Evolutionary conservation across 2,329 filamentous ascomycete species (phyloP).

Genomic region (Hymenoscyphus albidus): DNA sequence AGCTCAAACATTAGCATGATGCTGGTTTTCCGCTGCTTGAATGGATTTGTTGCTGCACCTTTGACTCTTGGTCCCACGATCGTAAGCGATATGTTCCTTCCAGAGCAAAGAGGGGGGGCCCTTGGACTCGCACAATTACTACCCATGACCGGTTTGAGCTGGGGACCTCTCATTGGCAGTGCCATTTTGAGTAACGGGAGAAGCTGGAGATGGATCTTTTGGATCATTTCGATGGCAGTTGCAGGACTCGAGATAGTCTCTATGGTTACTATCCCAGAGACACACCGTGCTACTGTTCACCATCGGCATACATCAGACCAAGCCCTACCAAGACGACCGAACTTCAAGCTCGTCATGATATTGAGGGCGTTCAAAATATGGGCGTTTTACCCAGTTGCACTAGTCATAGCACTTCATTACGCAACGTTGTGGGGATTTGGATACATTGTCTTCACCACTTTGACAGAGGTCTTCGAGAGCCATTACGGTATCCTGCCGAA

Average conservation of each 20-base stretch:
- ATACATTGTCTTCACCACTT: conserved; percentile 7
- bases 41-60: conserved; percentile 3
- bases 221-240: conserved; percentile 3
- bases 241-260: conserved; percentile 2
- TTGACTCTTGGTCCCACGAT: conserved; percentile 6
- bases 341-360: conserved; percentile 4
- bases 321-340: not conserved
- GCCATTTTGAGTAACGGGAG: not conserved
- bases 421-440: not conserved
- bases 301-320: not conserved
- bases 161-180: conserved; percentile 3
- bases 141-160: not conserved
- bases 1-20: conserved; percentile 6
- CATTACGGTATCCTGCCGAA: conserved; percentile 1
- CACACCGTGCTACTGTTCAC: not conserved
- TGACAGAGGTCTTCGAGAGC: conserved; percentile 4
- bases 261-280: conserved; percentile 1
- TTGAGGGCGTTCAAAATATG: conserved; percentile 5
- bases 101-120: not conserved
- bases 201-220: conserved; percentile 7
- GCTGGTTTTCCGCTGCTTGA: not conserved
- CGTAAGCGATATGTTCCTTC: conserved; percentile 5
- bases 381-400: conserved; percentile 1
- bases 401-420: not conserved
- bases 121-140: not conserved